phyloP scores from a whole-genome alignment of 805 yeast genomes.

The Starmera caribaea region DNA sequence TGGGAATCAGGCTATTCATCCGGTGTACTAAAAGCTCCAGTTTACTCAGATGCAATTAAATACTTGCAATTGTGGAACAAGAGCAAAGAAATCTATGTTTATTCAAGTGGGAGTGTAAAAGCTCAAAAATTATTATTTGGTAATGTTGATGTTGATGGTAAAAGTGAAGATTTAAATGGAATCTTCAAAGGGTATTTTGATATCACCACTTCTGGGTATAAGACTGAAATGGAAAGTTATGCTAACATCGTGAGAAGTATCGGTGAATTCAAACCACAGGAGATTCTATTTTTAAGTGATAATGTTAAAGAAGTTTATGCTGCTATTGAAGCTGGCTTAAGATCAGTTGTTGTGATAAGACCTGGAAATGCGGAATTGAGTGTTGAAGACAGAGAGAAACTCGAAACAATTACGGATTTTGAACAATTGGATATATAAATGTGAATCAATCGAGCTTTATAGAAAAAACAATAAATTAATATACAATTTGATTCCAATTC shows the following conservation, averaged over 20 bases:
- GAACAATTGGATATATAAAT: conserved; percentile 11
- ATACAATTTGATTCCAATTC: too few species aligned
- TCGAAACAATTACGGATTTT: conserved; percentile 21
- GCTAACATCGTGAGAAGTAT: conserved; percentile 38
- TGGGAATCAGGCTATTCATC: conserved; percentile 74
- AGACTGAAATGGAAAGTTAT: conserved; percentile 51
- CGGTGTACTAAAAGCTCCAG: conserved; percentile 72
- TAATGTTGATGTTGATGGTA: conserved; percentile 38
- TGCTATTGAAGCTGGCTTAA: conserved; percentile 56
- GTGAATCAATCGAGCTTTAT: background rate
- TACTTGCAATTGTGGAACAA: conserved; percentile 36
- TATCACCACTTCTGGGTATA: conserved; percentile 75
- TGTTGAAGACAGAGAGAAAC: conserved; percentile 21
- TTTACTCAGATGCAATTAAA: conserved; percentile 62
- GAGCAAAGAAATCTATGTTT: conserved; percentile 45
- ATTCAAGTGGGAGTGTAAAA: conserved; percentile 82
- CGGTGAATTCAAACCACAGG: conserved; percentile 13
- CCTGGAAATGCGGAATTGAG: conserved; percentile 62
- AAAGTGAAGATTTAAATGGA: conserved; percentile 40
- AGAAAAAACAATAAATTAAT: too few species aligned
- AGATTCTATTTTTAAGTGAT: conserved; percentile 68
- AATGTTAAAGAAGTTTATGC: conserved; percentile 71
- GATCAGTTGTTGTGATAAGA: conserved; percentile 48
- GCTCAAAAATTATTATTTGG: conserved; percentile 78
- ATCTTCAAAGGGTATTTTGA: conserved; percentile 66